Percentiles rank a stretch among this genome's conserved stretches.
phyloP scores from a whole-genome alignment of 495 filamentous ascomycete species.

The Penicillium canariense region DNA sequence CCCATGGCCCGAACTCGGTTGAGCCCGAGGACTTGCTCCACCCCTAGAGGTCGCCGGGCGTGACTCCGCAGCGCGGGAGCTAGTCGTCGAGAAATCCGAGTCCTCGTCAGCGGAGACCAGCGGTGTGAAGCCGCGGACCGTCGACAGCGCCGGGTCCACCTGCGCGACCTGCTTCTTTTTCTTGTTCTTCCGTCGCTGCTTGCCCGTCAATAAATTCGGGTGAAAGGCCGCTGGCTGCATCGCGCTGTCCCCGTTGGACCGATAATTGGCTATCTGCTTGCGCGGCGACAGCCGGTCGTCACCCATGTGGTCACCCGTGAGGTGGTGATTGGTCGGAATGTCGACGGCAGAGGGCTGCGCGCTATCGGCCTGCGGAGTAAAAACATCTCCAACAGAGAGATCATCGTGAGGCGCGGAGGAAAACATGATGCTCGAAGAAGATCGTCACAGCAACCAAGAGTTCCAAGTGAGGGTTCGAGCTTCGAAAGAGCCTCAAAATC shows the following conservation, averaged over 20 bases:
- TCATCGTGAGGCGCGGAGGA: conserved; percentile 32
- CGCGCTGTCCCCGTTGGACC: conserved; percentile 9
- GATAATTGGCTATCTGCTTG: conserved; percentile 19
- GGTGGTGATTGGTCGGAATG: conserved; percentile 23
- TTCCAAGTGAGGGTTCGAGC: neutral
- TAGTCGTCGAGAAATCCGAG: conserved; percentile 63
- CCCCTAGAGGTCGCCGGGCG: conserved; percentile 24
- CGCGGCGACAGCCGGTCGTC: conserved; percentile 28
- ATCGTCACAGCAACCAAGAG: neutral
- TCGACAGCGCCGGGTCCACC: conserved; percentile 63
- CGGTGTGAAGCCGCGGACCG: conserved; percentile 84
- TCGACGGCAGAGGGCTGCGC: conserved; percentile 27
- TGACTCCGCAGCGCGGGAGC: conserved; percentile 44
- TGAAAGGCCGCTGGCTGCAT: conserved; percentile 27
- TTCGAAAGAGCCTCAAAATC: neutral
- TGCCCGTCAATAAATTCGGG: conserved; percentile 29
- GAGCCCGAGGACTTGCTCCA: conserved; percentile 54
- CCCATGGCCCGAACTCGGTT: conserved; percentile 60
- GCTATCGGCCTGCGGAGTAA: conserved; percentile 43
- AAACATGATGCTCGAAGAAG: conserved; percentile 18
- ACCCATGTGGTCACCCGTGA: conserved; percentile 32
- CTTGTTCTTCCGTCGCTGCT: conserved; percentile 39
- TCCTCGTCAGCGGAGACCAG: conserved; percentile 81
- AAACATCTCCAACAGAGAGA: conserved; percentile 46
- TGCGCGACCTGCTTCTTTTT: conserved; percentile 51